Evolutionary conservation across 2,329 filamentous ascomycete species (phyloP), one percentile per base, ranked within the genome.

Genomic region (Penicillium sp.): DNA sequence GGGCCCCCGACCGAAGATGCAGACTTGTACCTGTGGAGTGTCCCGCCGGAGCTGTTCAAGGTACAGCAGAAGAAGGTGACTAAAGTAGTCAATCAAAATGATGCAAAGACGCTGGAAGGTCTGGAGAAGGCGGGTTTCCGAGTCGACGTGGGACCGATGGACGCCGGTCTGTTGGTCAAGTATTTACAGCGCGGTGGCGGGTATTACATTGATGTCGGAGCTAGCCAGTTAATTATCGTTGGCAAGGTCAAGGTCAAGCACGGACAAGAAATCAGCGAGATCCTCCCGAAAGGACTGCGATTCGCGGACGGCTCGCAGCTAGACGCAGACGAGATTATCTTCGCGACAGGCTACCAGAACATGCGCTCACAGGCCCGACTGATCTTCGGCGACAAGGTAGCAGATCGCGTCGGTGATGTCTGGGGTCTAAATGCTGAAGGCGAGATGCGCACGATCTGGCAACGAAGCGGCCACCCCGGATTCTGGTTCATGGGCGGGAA

Each of bases 401-500:
- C 77, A 0, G 73, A 78, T 30, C 67, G 70, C 6, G 70, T 82
- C 1, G 63, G 65, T 0, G 73, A 80, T 43, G 70, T 82, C 12
- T 84, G 80, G 78, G 80, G 79, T 0, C 71, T 77, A 33, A 73
- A 82, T 44, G 48, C 59, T 6, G 68, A 73, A 37, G 71, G 71
- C 2, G 72, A 84, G 62, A 70, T 75, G 47, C 66, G 74, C 6
- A 71, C 68, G 0, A 75, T 84, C 18, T 84, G 79, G 78, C 70
- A 73, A 39, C 64, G 64, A 16, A 79, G 70, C 12, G 79, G 79
- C 0, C 78, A 82, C 38, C 77, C 76, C 0, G 79, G 79, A 0
- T 77, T 84, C 44, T 84, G 79, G 80, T 77, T 80, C 47, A 77
- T 80, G 51, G 80, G 79, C 0, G 80, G 80, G 0, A 84, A 82